Percentiles rank a stretch among this genome's conserved stretches.
Conservation (phyloP, 2,329 filamentous ascomycete genomes). For the Thelonectria discophora region DNA sequence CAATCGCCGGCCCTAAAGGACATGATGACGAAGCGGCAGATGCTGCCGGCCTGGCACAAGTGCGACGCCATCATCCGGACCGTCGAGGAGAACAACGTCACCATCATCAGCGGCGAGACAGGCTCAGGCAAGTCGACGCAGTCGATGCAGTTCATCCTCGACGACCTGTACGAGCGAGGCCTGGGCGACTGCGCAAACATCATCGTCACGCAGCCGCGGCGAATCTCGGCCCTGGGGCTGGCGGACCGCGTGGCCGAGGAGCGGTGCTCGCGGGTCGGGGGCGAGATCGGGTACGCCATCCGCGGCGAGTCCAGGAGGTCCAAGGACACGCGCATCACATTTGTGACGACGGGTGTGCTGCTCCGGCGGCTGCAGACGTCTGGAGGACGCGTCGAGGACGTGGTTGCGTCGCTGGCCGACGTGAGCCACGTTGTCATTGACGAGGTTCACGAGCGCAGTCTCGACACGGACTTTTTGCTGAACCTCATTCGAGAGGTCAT, state of each 20-base stretch:
- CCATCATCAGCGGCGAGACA: slow-evolving; percentile 96
- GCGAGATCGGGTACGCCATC: slow-evolving; percentile 92
- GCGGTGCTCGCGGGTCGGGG: slow-evolving; percentile 80
- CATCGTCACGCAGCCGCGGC: slow-evolving; percentile 91
- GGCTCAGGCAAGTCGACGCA: slow-evolving; percentile 98
- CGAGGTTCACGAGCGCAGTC: slow-evolving; percentile 93
- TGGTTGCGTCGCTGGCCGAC: slow-evolving; percentile 83
- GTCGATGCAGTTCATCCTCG: slow-evolving; percentile 93
- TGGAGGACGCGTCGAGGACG: slow-evolving; percentile 80
- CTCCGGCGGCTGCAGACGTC: slow-evolving; percentile 91
- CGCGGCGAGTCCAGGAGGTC: slow-evolving; percentile 86
- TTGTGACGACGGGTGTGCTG: slow-evolving; percentile 94
- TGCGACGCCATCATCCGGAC: slow-evolving; percentile 79
- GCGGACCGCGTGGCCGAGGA: slow-evolving; percentile 96
- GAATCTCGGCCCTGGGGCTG: slow-evolving; percentile 92
- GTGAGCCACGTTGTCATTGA: slow-evolving; percentile 96
- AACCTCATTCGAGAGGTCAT: slow-evolving; percentile 87
- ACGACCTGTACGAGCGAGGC: slow-evolving; percentile 82
- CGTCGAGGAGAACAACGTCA: slow-evolving; percentile 82
- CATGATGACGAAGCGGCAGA: slow-evolving; percentile 77
- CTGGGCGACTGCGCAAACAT: slow-evolving; percentile 86
- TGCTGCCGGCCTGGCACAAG: slow-evolving; percentile 87
- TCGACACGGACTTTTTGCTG: slow-evolving; percentile 94
- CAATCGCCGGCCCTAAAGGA: slow-evolving; percentile 70
- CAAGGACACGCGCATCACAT: slow-evolving; percentile 84